These are phyloP conservation scores for Ustilago xerochloae DNA, from an alignment of 1,284 basidiomycete species.

Conservation along the genomic window DNA sequence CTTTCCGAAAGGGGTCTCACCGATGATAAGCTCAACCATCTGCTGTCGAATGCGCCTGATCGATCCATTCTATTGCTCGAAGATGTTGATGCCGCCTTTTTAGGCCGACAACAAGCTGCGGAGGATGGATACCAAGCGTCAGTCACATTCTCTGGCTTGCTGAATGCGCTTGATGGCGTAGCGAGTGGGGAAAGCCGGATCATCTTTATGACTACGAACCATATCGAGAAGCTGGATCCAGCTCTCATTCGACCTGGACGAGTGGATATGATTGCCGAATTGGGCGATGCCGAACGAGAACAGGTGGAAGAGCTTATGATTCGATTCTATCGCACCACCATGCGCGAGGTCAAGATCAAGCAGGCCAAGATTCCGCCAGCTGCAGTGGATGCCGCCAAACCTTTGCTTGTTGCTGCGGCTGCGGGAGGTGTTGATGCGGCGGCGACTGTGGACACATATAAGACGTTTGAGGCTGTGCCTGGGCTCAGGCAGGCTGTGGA, in stretches of 20 bases:
- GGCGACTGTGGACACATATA: constrained; percentile 7
- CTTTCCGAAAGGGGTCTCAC: constrained; percentile 94
- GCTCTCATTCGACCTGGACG: constrained; percentile 94
- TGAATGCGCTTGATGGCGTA: constrained; percentile 97
- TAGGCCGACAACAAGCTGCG: constrained; percentile 45
- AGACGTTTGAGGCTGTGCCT: constrained; percentile 23
- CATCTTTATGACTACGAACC: constrained; percentile 99
- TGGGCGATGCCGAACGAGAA: constrained; percentile 86
- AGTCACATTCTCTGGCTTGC: constrained; percentile 95
- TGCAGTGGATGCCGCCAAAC: constrained; percentile 23
- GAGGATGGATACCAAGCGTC: constrained; percentile 70
- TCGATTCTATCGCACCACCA: constrained; percentile 77
- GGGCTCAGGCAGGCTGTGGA: constrained; percentile 25
- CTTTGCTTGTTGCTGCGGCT: constrained; percentile 17
- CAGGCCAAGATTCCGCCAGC: constrained; percentile 9
- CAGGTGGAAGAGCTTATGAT: constrained; percentile 85
- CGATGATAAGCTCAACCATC: constrained; percentile 95
- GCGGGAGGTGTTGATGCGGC: constrained; percentile 3
- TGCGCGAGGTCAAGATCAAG: constrained; percentile 36
- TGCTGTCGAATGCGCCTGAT: constrained; percentile 92
- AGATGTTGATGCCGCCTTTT: constrained; percentile 98
- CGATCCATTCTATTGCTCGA: constrained; percentile 92
- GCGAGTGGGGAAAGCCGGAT: constrained; percentile 92
- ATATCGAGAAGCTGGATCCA: constrained; percentile 77
- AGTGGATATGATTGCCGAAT: constrained; percentile 84